Conservation (phyloP, 31 red algal genomes). For the Asparagopsis taxiformis region DNA sequence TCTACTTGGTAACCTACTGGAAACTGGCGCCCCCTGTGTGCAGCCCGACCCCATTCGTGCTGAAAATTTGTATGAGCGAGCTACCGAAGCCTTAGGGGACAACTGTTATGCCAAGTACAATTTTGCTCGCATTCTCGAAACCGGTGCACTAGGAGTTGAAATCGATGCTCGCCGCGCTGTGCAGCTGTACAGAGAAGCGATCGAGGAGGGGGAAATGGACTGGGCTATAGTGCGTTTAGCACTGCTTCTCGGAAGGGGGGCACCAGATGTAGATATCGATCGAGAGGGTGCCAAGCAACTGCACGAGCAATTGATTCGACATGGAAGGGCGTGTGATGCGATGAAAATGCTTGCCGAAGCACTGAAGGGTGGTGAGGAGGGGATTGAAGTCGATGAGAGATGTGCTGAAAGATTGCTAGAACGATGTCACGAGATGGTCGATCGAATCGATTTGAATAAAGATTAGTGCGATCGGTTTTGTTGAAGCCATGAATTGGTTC, state of each 20-base stretch:
- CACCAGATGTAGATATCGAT: background rate
- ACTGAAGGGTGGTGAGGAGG: background rate
- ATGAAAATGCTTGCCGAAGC: background rate
- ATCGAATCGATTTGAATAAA: too few species aligned
- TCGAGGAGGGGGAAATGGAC: background rate
- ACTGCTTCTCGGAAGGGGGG: background rate
- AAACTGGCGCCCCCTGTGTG: background rate
- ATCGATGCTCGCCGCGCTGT: background rate
- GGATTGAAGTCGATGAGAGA: too few species aligned
- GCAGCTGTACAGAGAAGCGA: conserved; percentile 1
- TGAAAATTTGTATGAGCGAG: background rate
- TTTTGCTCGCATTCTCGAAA: background rate
- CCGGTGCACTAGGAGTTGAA: background rate
- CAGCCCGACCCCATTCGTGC: background rate
- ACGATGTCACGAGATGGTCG: too few species aligned
- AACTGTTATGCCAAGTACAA: background rate
- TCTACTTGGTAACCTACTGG: background rate
- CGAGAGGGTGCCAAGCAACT: background rate
- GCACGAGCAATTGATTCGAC: background rate
- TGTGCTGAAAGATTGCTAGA: too few species aligned
- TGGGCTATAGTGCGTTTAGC: background rate
- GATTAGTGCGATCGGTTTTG: too few species aligned
- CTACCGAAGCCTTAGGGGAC: background rate
- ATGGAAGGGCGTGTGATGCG: background rate
- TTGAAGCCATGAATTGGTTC: too few species aligned